Base-by-base conservation (phyloP, 352 stramenopile species). In the Pythium vanterpoolii region DNA sequence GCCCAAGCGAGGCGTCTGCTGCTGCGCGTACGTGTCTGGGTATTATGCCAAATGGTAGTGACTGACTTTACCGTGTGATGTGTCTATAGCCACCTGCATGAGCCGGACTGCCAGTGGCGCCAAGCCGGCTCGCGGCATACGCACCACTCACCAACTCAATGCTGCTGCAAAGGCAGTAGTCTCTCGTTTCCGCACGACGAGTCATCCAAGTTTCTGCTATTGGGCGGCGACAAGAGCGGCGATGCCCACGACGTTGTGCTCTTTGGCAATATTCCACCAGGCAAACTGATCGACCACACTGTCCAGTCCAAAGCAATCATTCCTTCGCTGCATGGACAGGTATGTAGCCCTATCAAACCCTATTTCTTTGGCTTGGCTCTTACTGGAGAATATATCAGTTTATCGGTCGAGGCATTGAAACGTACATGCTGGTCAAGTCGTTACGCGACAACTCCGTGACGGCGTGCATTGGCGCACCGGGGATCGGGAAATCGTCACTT, bases 401-500 rank as follows among this genome's bases (percentile, higher is more conserved):
- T 61, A 87, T 93, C 38, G 83, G 83, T 1, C 79, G 81, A 19
- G 86, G 89, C 53, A 79, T 77, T 6, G 83, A 93, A 67, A 91
- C 79, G 23, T 93, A 90, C 46, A 39, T 88, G 31, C 74, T 93
- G 60, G 79, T 93, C 33, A 85, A 84, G 24, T 89, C 83, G 9
- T 44, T 93, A 14, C 62, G 63, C 11, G 71, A 87, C 18, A 89
- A 88, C 60, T 71, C 83, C 0, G 83, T 91, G 44, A 91, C 83
- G 16, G 76, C 74, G 11, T 93, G 83, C 36, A 64, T 89, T 3
- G 83, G 83, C 6, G 83, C 81, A 4, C 83, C 83, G 30, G 83
- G 81, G 9, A 93, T 93, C 23, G 83, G 83, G 33, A 93, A 93
- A 53, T 89, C 77, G 45, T 93, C 83, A 21, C 76, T 93, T 19